phyloP scores from a whole-genome alignment of 192 early-diverging fungal genomes.

The Pilobolus umbonatus region DNA sequence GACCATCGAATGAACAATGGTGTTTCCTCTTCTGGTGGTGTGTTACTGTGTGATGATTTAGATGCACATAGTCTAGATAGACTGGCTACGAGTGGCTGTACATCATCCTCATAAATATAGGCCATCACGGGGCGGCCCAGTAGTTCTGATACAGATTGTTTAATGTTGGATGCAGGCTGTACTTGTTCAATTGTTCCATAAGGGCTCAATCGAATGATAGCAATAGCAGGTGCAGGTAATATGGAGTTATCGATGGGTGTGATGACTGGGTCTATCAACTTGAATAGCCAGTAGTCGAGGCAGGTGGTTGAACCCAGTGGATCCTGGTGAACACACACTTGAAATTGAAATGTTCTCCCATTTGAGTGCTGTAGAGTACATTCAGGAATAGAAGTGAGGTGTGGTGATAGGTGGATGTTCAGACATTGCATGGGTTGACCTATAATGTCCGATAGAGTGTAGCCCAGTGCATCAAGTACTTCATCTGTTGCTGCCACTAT shows the following conservation, averaged over 20 bases:
- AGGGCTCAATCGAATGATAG: conserved; percentile 15
- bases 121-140: conserved; percentile 12
- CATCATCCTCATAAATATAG: conserved; percentile 9
- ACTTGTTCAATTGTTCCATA: conserved; percentile 20
- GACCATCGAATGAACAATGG: conserved; percentile 16
- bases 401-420: neutral
- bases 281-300: conserved; percentile 17
- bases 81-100: neutral
- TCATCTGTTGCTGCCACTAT: conserved; percentile 18
- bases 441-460: neutral
- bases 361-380: conserved; percentile 3
- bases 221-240: neutral
- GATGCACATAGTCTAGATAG: neutral
- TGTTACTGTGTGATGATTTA: neutral
- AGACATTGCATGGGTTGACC: conserved; percentile 7
- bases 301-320: conserved; percentile 8
- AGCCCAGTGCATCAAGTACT: conserved; percentile 10
- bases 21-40: neutral
- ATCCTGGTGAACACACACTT: conserved; percentile 18
- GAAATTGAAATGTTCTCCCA: neutral
- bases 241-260: neutral
- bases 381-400: conserved; percentile 5
- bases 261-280: too few relatives aligned
- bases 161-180: conserved; percentile 7
- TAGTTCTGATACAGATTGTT: conserved; percentile 6